Percentiles rank a stretch among this genome's conserved stretches.
Evolutionary conservation across 1,139 yeast genomes (phyloP).

Genomic region (Kazachstania sp.): DNA sequence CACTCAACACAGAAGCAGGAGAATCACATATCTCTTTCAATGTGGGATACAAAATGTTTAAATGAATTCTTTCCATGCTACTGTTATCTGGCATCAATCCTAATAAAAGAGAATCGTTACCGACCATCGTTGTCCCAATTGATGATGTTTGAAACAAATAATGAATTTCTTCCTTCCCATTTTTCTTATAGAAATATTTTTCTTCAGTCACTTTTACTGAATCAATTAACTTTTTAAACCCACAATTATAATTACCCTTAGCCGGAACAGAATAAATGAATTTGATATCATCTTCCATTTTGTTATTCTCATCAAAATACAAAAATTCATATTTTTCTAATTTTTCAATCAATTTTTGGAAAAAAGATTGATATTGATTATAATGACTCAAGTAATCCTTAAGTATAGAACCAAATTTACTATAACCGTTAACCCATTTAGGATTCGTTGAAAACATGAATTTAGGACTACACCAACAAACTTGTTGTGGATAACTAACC

Average conservation of each 20-base stretch:
- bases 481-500: conserved; percentile 51
- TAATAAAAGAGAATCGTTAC: conserved; percentile 43
- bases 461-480: conserved; percentile 54
- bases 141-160: conserved; percentile 52
- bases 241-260: too few relatives aligned
- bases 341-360: too few relatives aligned
- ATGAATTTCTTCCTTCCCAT: conserved; percentile 14
- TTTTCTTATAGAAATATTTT: too few relatives aligned
- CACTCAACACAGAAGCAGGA: conserved; percentile 41
- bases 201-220: too few relatives aligned
- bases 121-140: conserved; percentile 46
- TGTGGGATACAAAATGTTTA: conserved; percentile 50
- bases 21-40: conserved; percentile 40
- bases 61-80: conserved; percentile 29
- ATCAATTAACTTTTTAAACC: too few relatives aligned
- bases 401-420: too few relatives aligned
- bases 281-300: too few relatives aligned
- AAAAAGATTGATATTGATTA: too few relatives aligned
- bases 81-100: conserved; percentile 29
- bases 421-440: neutral
- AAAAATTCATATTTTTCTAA: too few relatives aligned
- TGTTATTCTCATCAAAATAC: too few relatives aligned
- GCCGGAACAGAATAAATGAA: too few relatives aligned
- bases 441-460: conserved; percentile 15
- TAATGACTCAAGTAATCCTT: too few relatives aligned